These are phyloP conservation scores for Kodamaea plutei DNA, from an alignment of 1,139 yeast genomes.

Conservation along the genomic window DNA sequence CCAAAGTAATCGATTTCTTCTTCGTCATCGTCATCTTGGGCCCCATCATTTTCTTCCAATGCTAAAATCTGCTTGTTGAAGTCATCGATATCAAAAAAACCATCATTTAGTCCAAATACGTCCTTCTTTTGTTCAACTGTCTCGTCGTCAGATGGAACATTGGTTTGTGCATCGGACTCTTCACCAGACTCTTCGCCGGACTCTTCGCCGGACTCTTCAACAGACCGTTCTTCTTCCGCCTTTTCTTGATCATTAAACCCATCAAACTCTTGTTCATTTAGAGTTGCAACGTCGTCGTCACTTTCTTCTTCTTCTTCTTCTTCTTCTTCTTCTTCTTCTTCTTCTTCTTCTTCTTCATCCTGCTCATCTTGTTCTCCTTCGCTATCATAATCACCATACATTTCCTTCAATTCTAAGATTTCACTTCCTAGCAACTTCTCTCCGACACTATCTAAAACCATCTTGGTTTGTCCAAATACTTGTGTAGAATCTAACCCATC, in stretches of 20 bases:
- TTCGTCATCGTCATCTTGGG: slow-evolving; percentile 28
- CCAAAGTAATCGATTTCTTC: slow-evolving; percentile 66
- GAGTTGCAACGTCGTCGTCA: too few species aligned
- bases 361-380: slow-evolving; percentile 21
- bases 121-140: slow-evolving; percentile 32
- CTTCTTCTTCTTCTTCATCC: slow-evolving; percentile 12
- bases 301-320: slow-evolving; percentile 21
- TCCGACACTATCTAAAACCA: slow-evolving; percentile 70
- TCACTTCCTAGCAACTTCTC: slow-evolving; percentile 50
- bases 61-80: slow-evolving; percentile 79
- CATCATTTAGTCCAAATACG: slow-evolving; percentile 72
- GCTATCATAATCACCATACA: slow-evolving; percentile 16
- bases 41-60: slow-evolving; percentile 52
- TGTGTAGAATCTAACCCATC: slow-evolving; percentile 90
- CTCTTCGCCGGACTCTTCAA: slow-evolving; percentile 13
- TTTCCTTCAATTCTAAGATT: slow-evolving; percentile 39
- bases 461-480: slow-evolving; percentile 89
- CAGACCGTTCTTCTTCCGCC: slow-evolving; percentile 11
- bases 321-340: slow-evolving; percentile 13
- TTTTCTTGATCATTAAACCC: slow-evolving; percentile 11
- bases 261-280: slow-evolving; percentile 19
- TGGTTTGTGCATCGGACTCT: slow-evolving; percentile 14
- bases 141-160: slow-evolving; percentile 11
- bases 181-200: slow-evolving; percentile 9
- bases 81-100: slow-evolving; percentile 79